phyloP scores from a whole-genome alignment of 441 rosid species.

The Erodium moschatum region DNA sequence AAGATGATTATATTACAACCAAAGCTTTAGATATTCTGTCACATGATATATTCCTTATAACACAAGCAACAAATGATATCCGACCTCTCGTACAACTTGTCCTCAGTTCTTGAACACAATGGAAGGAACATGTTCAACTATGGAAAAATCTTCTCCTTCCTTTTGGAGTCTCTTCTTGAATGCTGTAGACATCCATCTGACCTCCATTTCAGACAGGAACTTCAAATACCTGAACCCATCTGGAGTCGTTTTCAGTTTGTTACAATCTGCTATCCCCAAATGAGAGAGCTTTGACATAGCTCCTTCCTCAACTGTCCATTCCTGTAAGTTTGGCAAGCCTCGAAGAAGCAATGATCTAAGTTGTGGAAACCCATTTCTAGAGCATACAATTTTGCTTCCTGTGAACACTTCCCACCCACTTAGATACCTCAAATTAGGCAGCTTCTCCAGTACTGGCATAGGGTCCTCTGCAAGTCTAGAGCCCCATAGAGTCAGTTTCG shows the following conservation, averaged over 20 bases:
- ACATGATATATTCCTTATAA: too few species aligned
- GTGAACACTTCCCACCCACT: neutral
- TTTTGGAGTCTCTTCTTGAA: constrained; percentile 16
- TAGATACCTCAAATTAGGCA: constrained; percentile 13
- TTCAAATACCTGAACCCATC: constrained; percentile 23
- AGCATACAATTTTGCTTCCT: constrained; percentile 17
- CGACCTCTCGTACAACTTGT: too few species aligned
- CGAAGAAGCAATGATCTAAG: constrained; percentile 14
- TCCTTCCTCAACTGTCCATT: constrained; percentile 34
- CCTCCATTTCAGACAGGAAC: constrained; percentile 23
- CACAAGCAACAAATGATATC: too few species aligned
- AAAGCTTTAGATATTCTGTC: too few species aligned
- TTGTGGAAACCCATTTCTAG: constrained; percentile 21
- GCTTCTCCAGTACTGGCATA: constrained; percentile 15
- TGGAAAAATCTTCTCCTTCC: constrained; percentile 31
- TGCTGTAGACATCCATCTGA: constrained; percentile 18
- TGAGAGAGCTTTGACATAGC: constrained; percentile 31
- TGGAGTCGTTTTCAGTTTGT: constrained; percentile 26
- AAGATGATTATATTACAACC: too few species aligned
- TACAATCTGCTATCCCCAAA: constrained; percentile 24
- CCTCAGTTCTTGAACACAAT: constrained; percentile 17
- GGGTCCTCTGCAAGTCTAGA: constrained; percentile 15
- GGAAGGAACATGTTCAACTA: constrained; percentile 32
- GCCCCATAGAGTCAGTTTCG: constrained; percentile 7
- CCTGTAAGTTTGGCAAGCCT: constrained; percentile 19